Percentiles rank a stretch among this genome's conserved stretches.
Conservation (phyloP, 345 rosid species). For the Lepidium sativum region DNA sequence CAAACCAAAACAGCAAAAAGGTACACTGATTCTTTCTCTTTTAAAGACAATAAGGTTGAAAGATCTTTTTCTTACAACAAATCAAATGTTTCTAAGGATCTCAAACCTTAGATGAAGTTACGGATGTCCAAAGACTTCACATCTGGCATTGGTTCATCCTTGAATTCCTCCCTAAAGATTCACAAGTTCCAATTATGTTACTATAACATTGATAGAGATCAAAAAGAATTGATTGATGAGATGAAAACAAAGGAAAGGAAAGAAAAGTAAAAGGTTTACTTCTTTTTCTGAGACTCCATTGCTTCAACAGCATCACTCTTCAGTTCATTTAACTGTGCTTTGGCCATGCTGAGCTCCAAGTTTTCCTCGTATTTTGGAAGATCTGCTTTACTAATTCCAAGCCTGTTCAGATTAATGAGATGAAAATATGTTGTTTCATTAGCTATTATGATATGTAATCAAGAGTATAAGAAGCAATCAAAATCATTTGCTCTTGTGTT, state of each 20-base stretch:
- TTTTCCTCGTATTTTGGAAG: conserved; percentile 87
- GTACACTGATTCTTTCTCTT: not conserved
- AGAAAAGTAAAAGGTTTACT: conserved; percentile 27
- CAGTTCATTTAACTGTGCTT: conserved; percentile 80
- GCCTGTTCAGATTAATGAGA: conserved; percentile 35
- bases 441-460: not conserved
- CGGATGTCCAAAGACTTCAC: conserved; percentile 90
- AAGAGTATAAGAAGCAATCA: not conserved
- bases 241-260: not conserved
- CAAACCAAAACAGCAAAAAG: conserved; percentile 13
- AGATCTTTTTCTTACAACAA: conserved; percentile 18
- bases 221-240: not conserved
- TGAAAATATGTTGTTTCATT: not conserved
- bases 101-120: conserved; percentile 56
- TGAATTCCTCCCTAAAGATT: conserved; percentile 76
- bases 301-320: conserved; percentile 89
- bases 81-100: conserved; percentile 14
- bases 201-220: not conserved
- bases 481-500: not conserved
- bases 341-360: conserved; percentile 70
- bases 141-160: conserved; percentile 65
- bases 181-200: not conserved
- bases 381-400: conserved; percentile 78
- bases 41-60: not conserved
- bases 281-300: conserved; percentile 91